A percentile compares a stretch with the other conserved stretches of the same genome.
These are phyloP conservation scores for Xylaria nigripes DNA, from an alignment of 495 filamentous ascomycete species.

Conservation along the genomic window DNA sequence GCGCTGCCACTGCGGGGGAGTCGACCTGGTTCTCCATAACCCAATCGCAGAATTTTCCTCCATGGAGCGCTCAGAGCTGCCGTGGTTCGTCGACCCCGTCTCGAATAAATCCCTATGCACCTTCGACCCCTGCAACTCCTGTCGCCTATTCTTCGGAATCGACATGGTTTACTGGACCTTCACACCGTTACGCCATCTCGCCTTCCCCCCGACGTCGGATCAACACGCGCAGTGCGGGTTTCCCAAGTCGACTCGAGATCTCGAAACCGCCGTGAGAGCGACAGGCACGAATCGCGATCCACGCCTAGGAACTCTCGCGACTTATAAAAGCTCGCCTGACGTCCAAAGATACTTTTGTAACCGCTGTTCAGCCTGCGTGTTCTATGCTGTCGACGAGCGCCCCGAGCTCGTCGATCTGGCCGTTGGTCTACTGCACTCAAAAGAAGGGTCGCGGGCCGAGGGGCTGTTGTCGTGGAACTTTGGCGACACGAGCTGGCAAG, in stretches of 20 bases:
- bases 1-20: constrained; percentile 44
- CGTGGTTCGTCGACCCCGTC: constrained; percentile 36
- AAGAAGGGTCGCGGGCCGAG: constrained; percentile 44
- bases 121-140: constrained; percentile 45
- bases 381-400: constrained; percentile 37
- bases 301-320: constrained; percentile 38
- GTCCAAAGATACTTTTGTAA: constrained; percentile 46
- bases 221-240: constrained; percentile 9
- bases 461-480: constrained; percentile 21
- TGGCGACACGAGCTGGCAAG: constrained; percentile 10
- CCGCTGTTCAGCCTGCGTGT: constrained; percentile 44
- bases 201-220: constrained; percentile 7
- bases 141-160: constrained; percentile 37
- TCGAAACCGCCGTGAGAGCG: constrained; percentile 15
- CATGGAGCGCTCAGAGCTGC: constrained; percentile 12
- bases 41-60: constrained; percentile 14
- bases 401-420: constrained; percentile 43
- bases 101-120: constrained; percentile 34
- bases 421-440: constrained; percentile 39
- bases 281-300: constrained; percentile 20
- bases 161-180: constrained; percentile 43
- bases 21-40: constrained; percentile 30
- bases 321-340: constrained; percentile 36
- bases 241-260: constrained; percentile 13
- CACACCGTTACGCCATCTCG: constrained; percentile 18